Evolutionary conservation across 345 rosid genomes (phyloP).

Genomic region (Hypericum androsaemum): DNA sequence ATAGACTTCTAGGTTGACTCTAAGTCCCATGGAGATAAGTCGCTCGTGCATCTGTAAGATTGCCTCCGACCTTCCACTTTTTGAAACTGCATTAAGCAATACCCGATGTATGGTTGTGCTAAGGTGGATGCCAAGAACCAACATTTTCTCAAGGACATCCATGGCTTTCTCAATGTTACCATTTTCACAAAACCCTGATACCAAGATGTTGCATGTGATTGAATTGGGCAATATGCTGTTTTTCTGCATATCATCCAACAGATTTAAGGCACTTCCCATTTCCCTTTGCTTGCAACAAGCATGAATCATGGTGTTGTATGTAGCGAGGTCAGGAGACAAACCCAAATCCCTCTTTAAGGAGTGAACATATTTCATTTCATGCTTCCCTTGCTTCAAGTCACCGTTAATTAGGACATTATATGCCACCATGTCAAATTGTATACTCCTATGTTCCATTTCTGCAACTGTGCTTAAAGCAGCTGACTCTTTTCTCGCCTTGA

Average conservation of each 20-base stretch:
- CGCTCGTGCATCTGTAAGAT: slow-evolving; percentile 48
- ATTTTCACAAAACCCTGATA: slow-evolving; percentile 39
- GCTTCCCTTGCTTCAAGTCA: slow-evolving; percentile 48
- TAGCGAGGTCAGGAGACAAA: slow-evolving; percentile 52
- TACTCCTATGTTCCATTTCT: slow-evolving; percentile 55
- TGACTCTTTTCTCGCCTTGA: slow-evolving; percentile 59
- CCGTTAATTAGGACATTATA: slow-evolving; percentile 75
- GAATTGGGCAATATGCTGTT: slow-evolving; percentile 42
- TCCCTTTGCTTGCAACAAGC: slow-evolving; percentile 51
- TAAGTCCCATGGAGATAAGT: slow-evolving; percentile 48
- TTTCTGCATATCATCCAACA: slow-evolving; percentile 67
- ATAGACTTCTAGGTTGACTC: slow-evolving; percentile 42
- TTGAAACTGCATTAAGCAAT: slow-evolving; percentile 47
- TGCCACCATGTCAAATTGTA: slow-evolving; percentile 61
- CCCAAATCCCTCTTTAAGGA: slow-evolving; percentile 57
- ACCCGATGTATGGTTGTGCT: slow-evolving; percentile 37
- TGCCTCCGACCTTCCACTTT: slow-evolving; percentile 39
- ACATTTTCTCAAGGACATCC: slow-evolving; percentile 47
- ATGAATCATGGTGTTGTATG: slow-evolving; percentile 67
- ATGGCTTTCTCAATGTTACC: slow-evolving; percentile 47
- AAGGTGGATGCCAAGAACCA: slow-evolving; percentile 36
- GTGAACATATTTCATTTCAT: slow-evolving; percentile 41
- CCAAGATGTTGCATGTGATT: slow-evolving; percentile 54
- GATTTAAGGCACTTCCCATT: slow-evolving; percentile 36
- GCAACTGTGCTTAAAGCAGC: slow-evolving; percentile 59